Percentiles rank a stretch among this genome's conserved stretches.
phyloP scores from a whole-genome alignment of 2,329 filamentous ascomycete genomes.

The Verticillium klebahnii region DNA sequence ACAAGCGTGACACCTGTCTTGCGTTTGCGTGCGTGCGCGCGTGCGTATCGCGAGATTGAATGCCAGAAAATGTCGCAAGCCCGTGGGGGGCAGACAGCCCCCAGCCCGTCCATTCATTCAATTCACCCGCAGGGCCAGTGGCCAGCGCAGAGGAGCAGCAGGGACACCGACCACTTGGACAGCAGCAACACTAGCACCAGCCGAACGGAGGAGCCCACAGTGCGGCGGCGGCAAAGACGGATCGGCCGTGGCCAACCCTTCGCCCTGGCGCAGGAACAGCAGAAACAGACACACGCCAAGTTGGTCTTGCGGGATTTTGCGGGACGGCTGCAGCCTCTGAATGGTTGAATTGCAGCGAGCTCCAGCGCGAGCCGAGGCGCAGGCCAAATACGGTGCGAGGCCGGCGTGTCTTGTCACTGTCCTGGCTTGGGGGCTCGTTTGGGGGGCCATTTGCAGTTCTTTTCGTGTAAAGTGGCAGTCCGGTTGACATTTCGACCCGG shows the following conservation, averaged over 20 bases:
- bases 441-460: neutral
- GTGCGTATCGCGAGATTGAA: neutral
- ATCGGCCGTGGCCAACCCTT: neutral
- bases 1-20: neutral
- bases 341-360: neutral
- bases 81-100: neutral
- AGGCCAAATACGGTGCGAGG: neutral
- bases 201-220: neutral
- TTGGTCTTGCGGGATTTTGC: constrained; percentile 3
- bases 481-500: neutral
- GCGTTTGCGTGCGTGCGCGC: neutral
- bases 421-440: neutral
- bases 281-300: neutral
- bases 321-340: neutral
- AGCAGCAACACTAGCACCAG: neutral
- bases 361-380: neutral
- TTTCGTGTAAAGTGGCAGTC: neutral
- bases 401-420: neutral
- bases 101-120: too few relatives aligned
- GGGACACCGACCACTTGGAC: neutral
- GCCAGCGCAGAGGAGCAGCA: neutral
- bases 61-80: constrained; percentile 1
- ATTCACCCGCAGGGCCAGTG: neutral
- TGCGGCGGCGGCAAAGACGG: neutral
- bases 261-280: neutral